These are phyloP conservation scores for Megacollybia marginata DNA, from an alignment of 768 basidiomycete genomes.

Conservation along the genomic window DNA sequence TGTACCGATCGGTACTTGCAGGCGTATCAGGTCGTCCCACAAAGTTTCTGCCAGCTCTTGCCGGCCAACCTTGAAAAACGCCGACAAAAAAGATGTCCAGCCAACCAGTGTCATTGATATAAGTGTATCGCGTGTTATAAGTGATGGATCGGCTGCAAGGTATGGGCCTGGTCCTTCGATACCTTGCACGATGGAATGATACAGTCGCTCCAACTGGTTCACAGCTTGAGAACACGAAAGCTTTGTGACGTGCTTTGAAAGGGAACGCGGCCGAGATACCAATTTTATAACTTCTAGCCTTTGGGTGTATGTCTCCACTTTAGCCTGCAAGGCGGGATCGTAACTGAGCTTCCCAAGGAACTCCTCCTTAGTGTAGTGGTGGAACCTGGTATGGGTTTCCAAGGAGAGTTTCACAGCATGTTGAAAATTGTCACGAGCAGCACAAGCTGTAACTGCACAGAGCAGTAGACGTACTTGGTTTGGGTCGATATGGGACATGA, in stretches of 20 bases:
- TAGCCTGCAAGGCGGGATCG: slow-evolving; percentile 28
- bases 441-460: slow-evolving; percentile 52
- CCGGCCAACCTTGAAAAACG: slow-evolving; percentile 50
- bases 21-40: slow-evolving; percentile 59
- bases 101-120: slow-evolving; percentile 47
- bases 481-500: slow-evolving; percentile 7
- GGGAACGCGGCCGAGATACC: slow-evolving; percentile 39
- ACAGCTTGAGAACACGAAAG: slow-evolving; percentile 29
- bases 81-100: slow-evolving; percentile 62
- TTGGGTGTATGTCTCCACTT: slow-evolving; percentile 35
- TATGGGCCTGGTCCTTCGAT: slow-evolving; percentile 46
- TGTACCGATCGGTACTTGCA: slow-evolving; percentile 43
- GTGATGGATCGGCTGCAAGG: slow-evolving; percentile 36
- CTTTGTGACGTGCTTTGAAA: slow-evolving; percentile 43
- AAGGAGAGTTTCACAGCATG: slow-evolving; percentile 41
- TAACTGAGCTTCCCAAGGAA: slow-evolving; percentile 32
- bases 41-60: slow-evolving; percentile 52
- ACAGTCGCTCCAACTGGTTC: slow-evolving; percentile 36
- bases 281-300: slow-evolving; percentile 46
- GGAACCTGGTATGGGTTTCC: slow-evolving; percentile 28
- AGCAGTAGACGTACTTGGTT: slow-evolving; percentile 38
- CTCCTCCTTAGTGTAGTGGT: slow-evolving; percentile 22
- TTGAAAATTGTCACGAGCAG: slow-evolving; percentile 50
- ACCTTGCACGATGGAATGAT: slow-evolving; percentile 42
- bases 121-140: slow-evolving; percentile 28